Conservation (phyloP, 441 rosid species). For the Manihot esculenta region DNA sequence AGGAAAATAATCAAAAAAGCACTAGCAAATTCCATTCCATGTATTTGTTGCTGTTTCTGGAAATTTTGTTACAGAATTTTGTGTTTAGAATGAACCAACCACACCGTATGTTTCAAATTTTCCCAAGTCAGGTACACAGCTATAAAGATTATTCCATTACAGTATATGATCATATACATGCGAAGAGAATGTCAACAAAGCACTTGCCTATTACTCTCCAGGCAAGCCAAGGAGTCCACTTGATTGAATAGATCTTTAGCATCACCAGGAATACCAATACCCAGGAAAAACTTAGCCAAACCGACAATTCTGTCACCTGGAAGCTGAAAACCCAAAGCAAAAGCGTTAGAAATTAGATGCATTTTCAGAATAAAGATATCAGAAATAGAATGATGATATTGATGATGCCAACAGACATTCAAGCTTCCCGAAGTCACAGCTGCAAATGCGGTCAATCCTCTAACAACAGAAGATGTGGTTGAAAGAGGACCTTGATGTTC, state of each 20-base stretch:
- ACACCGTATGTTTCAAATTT: neutral
- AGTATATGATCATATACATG: neutral
- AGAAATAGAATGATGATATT: constrained; percentile 1
- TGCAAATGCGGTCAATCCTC: constrained; percentile 70
- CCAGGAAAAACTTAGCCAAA: constrained; percentile 82
- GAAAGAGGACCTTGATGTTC: constrained; percentile 67
- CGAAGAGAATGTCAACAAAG: constrained; percentile 16
- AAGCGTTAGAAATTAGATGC: constrained; percentile 19
- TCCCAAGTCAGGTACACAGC: too few relatives aligned
- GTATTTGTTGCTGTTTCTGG: neutral
- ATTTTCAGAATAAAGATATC: constrained; percentile 12
- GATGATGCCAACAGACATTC: constrained; percentile 43
- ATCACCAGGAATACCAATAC: constrained; percentile 84
- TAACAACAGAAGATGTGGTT: constrained; percentile 78
- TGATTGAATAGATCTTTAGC: constrained; percentile 79
- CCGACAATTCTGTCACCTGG: constrained; percentile 73
- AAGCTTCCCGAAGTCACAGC: constrained; percentile 56
- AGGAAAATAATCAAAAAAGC: neutral
- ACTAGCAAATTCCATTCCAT: neutral
- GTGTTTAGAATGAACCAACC: neutral
- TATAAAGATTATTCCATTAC: too few relatives aligned
- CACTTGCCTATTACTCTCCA: constrained; percentile 77
- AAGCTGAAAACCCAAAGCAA: constrained; percentile 55
- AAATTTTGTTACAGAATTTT: neutral
- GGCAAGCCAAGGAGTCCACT: constrained; percentile 72